Percentiles rank a stretch among this genome's conserved stretches.
Conservation (phyloP, 1,139 yeast species). For the Saccharomyces pastorianus region DNA sequence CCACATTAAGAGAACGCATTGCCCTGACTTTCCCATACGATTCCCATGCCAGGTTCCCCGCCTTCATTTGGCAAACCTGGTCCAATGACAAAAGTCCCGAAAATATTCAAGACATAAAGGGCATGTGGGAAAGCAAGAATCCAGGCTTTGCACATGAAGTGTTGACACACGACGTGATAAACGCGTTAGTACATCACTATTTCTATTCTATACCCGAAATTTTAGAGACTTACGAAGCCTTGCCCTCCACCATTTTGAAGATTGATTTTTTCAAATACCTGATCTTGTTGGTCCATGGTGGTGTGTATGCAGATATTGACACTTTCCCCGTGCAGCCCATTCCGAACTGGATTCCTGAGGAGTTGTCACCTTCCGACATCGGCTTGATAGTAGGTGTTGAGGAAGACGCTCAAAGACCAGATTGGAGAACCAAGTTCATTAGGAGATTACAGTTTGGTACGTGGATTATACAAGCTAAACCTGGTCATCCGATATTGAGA, state of each 20-base stretch:
- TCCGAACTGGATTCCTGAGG: conserved; percentile 44
- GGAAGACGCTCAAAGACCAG: conserved; percentile 60
- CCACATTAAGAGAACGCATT: conserved; percentile 58
- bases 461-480: conserved; percentile 66
- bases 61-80: conserved; percentile 77
- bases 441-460: conserved; percentile 69
- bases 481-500: conserved; percentile 67
- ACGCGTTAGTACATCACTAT: conserved; percentile 44
- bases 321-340: conserved; percentile 48
- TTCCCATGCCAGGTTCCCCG: conserved; percentile 59
- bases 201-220: conserved; percentile 56
- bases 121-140: conserved; percentile 55
- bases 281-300: conserved; percentile 66
- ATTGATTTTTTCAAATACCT: conserved; percentile 71
- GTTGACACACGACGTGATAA: conserved; percentile 52
- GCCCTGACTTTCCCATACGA: conserved; percentile 64
- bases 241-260: conserved; percentile 60
- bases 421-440: conserved; percentile 65
- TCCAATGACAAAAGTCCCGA: conserved; percentile 61
- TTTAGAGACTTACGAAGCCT: conserved; percentile 48
- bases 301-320: conserved; percentile 69
- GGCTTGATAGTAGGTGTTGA: conserved; percentile 68
- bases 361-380: conserved; percentile 41
- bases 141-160: conserved; percentile 54
- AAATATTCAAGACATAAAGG: conserved; percentile 48